Conservation (phyloP, 768 basidiomycete genomes). For the Lactarius psammicola region DNA sequence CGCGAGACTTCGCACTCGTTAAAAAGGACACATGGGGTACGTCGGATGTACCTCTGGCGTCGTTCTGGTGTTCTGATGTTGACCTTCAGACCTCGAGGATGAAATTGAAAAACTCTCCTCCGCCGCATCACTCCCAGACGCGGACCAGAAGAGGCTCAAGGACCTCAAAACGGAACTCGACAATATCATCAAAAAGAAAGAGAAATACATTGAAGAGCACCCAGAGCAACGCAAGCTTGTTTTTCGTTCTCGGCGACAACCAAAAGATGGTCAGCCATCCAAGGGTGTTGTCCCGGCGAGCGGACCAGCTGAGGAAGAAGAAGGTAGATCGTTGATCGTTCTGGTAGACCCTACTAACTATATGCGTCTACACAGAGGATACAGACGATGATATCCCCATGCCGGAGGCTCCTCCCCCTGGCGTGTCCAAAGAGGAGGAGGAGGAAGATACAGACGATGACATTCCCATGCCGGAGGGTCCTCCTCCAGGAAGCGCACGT, state of each 20-base stretch:
- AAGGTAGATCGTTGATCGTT: constrained; percentile 34
- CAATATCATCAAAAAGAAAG: constrained; percentile 82
- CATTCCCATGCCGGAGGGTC: constrained; percentile 62
- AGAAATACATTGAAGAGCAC: constrained; percentile 89
- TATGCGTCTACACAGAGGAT: constrained; percentile 19
- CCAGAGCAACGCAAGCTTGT: constrained; percentile 89
- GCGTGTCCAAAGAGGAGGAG: constrained; percentile 28
- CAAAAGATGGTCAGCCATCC: constrained; percentile 41
- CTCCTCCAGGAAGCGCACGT: constrained; percentile 44
- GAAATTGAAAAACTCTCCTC: constrained; percentile 71
- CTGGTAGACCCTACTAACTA: constrained; percentile 3
- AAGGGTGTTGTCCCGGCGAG: constrained; percentile 37
- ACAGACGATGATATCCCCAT: constrained; percentile 62
- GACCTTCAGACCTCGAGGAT: constrained; percentile 66
- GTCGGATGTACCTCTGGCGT: constrained; percentile 24
- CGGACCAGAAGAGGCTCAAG: constrained; percentile 65
- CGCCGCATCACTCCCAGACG: constrained; percentile 40
- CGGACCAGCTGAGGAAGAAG: constrained; percentile 44
- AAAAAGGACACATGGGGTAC: constrained; percentile 90
- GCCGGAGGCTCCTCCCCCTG: constrained; percentile 65
- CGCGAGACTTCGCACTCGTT: constrained; percentile 84
- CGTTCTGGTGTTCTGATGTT: not conserved
- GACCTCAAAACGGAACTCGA: constrained; percentile 76
- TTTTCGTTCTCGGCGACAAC: constrained; percentile 54
- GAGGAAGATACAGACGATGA: constrained; percentile 48